phyloP scores from a whole-genome alignment of 139 green algal species.

The Gonium pectorale region DNA sequence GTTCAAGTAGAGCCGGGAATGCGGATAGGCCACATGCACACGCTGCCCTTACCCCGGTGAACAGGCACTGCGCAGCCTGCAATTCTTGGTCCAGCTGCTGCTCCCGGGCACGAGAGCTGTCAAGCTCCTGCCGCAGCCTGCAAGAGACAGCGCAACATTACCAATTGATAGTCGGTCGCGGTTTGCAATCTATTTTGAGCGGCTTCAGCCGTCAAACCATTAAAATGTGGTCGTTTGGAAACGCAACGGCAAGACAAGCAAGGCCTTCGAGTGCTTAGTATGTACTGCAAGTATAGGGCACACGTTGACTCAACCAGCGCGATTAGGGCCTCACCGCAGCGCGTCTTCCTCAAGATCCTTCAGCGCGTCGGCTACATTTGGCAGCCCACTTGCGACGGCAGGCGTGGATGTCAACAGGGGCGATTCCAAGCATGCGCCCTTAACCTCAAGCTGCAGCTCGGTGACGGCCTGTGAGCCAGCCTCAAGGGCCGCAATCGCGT shows the following conservation, averaged over 20 bases:
- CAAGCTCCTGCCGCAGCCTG: slow-evolving; percentile 27
- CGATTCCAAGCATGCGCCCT: slow-evolving; percentile 1
- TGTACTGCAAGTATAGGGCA: no score
- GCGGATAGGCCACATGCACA: no score
- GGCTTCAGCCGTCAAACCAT: no score
- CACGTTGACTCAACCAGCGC: neutral
- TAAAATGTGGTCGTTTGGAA: no score
- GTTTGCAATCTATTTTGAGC: no score
- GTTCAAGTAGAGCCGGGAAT: no score
- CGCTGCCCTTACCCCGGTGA: slow-evolving; percentile 3
- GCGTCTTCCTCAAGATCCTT: slow-evolving; percentile 6
- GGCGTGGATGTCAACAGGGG: neutral
- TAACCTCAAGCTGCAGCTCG: neutral
- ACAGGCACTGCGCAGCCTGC: slow-evolving; percentile 9
- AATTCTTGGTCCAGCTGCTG: slow-evolving; percentile 17
- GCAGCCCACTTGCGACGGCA: neutral
- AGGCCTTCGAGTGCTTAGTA: no score
- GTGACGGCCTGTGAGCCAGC: neutral
- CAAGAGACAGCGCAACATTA: no score
- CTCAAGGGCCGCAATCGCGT: neutral
- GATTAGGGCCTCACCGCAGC: neutral
- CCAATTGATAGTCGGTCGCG: no score
- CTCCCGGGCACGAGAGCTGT: neutral
- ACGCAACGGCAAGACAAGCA: no score
- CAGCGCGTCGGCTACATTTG: neutral